A percentile compares a stretch with the other conserved stretches of the same genome.
Conservation (phyloP, 345 rosid species). For the Salix udensis region DNA sequence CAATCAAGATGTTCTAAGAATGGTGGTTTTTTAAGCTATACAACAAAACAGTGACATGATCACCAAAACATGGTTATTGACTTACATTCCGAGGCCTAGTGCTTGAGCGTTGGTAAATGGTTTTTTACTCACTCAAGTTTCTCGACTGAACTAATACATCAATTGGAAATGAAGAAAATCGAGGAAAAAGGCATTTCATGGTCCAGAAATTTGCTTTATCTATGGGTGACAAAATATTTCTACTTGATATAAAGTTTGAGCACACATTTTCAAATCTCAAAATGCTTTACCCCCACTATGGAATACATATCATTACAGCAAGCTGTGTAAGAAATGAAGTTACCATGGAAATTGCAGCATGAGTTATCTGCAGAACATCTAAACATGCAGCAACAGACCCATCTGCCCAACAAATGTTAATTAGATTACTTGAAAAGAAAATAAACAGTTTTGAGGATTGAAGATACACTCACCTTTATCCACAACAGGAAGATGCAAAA, state of each 20-base stretch:
- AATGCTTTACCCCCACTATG: background rate
- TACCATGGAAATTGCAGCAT: slow-evolving; percentile 97
- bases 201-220: background rate
- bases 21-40: background rate
- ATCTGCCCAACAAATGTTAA: slow-evolving; percentile 45
- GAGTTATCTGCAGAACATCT: slow-evolving; percentile 91
- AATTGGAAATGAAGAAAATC: background rate
- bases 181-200: background rate
- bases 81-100: background rate
- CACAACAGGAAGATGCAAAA: slow-evolving; percentile 84
- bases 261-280: background rate
- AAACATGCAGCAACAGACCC: slow-evolving; percentile 74
- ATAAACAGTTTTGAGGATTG: background rate
- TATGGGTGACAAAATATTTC: background rate
- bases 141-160: background rate
- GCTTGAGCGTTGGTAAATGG: background rate
- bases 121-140: background rate
- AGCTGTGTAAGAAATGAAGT: slow-evolving; percentile 14
- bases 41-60: background rate
- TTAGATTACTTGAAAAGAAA: background rate
- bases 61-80: background rate
- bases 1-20: background rate
- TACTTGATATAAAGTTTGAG: background rate
- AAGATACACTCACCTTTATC: slow-evolving; percentile 53
- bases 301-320: background rate